A percentile compares a stretch with the other conserved stretches of the same genome.
Evolutionary conservation across 2,329 filamentous ascomycete species (phyloP).

Genomic region (Trichoderma sp.): DNA sequence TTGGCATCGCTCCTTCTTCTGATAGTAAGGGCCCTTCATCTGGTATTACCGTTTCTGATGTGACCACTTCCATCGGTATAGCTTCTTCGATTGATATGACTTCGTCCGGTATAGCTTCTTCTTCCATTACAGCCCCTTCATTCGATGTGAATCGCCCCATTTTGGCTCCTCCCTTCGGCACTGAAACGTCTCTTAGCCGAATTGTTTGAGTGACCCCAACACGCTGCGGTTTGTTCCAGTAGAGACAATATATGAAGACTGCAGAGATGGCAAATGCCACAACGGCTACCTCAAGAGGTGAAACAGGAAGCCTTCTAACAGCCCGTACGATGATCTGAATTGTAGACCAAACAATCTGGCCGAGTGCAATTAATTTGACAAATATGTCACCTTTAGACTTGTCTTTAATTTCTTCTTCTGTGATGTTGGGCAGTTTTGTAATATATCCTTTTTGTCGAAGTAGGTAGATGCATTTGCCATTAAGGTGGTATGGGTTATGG

Average conservation of each 20-base stretch:
- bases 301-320: not conserved
- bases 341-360: not conserved
- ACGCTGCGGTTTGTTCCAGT: not conserved
- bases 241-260: not conserved
- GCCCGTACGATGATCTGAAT: not conserved
- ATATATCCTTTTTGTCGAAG: not conserved
- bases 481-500: not conserved
- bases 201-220: not conserved
- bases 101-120: no score
- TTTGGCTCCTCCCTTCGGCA: no score
- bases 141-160: no score
- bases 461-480: fast-evolving
- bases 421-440: not conserved
- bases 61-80: no score
- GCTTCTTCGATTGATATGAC: no score
- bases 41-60: no score
- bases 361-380: not conserved
- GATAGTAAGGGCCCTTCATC: no score
- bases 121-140: no score
- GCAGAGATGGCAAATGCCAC: not conserved
- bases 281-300: not conserved
- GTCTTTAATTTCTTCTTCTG: not conserved
- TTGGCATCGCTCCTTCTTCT: not conserved
- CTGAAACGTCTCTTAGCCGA: no score
- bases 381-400: not conserved